Base-by-base conservation (phyloP, 768 basidiomycete species). In the Hericium alpestre region DNA sequence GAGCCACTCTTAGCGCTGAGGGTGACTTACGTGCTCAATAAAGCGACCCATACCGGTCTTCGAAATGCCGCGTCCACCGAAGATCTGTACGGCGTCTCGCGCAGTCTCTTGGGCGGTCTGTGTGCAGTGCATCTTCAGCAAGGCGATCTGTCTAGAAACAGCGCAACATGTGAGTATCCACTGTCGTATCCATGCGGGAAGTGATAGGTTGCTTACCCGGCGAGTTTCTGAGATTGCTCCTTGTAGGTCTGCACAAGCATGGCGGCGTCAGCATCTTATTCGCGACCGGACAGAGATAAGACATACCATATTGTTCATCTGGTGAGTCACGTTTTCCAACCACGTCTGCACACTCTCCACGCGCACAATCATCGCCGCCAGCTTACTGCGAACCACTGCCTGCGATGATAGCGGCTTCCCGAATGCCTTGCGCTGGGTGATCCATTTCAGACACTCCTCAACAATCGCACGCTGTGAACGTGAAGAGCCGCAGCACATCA, bases 391-490 rank as follows among this genome's bases (percentile, higher is more conserved):
- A 64, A 98, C 89, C 58, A 97, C 88, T 0, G 93, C 82, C 66
- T 92, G 88, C 3, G 86, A 80, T 60, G 81, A 79, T 43, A 95
- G 73, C 3, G 87, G 90, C 70, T 89, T 93, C 53, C 93, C 94
- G 64, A 95, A 95, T 9, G 91, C 93, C 65, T 90, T 86, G 43
- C 94, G 84, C 68, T 96, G 92, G 54, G 79, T 80, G 3, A 83
- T 76, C 94, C 94, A 97, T 82, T 88, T 86, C 61, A 94, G 66
- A 65, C 90, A 93, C 71, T 93, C 92, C 65, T 94, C 92, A 41
- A 91, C 79, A 66, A 80, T 76, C 22, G 70, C 52, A 37, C 93
- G 82, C 63, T 93, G 90, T 22, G 73, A 68, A 40, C 79, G 73
- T 18, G 81, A 83, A 23, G 80, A 83, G 37, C 79, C 74, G 63